These are phyloP conservation scores for Earliella scabrosa DNA, from an alignment of 1,284 basidiomycete species.

Conservation along the genomic window DNA sequence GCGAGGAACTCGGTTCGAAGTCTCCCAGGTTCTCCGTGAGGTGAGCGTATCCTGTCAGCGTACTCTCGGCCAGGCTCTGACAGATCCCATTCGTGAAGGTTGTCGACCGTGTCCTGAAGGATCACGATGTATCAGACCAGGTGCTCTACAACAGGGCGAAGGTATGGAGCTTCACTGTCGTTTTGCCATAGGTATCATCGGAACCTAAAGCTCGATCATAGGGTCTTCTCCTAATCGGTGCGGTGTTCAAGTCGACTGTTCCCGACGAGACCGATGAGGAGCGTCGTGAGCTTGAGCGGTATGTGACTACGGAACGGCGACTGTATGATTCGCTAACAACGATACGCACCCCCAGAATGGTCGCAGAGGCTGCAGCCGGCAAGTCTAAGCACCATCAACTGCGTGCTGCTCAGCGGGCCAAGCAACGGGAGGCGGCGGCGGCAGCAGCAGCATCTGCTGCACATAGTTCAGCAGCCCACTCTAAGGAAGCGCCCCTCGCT, in stretches of 20 bases:
- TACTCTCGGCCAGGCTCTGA: background rate
- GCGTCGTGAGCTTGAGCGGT: constrained; percentile 90
- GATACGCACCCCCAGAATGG: constrained; percentile 28
- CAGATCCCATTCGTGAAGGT: constrained; percentile 40
- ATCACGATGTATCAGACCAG: constrained; percentile 70
- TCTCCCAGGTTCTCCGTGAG: constrained; percentile 82
- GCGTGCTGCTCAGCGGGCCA: constrained; percentile 34
- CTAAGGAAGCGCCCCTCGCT: too few species aligned
- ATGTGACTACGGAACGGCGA: constrained; percentile 16
- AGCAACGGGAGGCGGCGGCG: constrained; percentile 13
- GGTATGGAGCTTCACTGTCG: constrained; percentile 45
- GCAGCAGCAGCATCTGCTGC: background rate
- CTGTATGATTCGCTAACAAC: too few species aligned
- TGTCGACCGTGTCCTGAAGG: constrained; percentile 82
- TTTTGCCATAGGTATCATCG: background rate
- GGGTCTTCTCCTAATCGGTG: constrained; percentile 84
- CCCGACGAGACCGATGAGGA: constrained; percentile 93
- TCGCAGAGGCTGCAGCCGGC: constrained; percentile 47
- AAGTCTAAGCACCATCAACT: constrained; percentile 59
- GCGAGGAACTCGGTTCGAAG: constrained; percentile 93
- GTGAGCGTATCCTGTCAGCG: constrained; percentile 40
- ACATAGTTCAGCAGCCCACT: too few species aligned
- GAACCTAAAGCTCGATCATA: constrained; percentile 31
- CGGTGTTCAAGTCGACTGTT: constrained; percentile 82
- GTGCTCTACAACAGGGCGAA: constrained; percentile 83